A percentile compares a stretch with the other conserved stretches of the same genome.
phyloP scores from a whole-genome alignment of 1,139 yeast genomes.

The Suhomyces panamericanus region DNA sequence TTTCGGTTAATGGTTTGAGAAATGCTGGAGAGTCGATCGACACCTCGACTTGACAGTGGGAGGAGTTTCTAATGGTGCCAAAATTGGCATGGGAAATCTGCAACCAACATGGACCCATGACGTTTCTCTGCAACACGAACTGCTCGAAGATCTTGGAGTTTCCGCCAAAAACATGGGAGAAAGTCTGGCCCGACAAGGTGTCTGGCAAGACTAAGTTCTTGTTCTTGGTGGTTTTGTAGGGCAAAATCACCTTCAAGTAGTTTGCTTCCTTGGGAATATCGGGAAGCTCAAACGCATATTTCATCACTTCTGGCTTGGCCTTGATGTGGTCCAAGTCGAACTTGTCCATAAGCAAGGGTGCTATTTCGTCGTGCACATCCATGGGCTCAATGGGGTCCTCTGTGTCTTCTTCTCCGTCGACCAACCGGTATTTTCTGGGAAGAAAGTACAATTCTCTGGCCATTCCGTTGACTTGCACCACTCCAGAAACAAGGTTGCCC shows the following conservation, averaged over 20 bases:
- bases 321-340: slow-evolving; percentile 62
- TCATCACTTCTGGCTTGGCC: slow-evolving; percentile 70
- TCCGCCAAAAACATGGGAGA: slow-evolving; percentile 78
- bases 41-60: slow-evolving; percentile 82
- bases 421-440: slow-evolving; percentile 52
- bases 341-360: slow-evolving; percentile 61
- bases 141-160: slow-evolving; percentile 76
- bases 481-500: slow-evolving; percentile 66
- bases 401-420: slow-evolving; percentile 30
- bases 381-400: slow-evolving; percentile 44
- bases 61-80: slow-evolving; percentile 57
- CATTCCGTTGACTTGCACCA: slow-evolving; percentile 73
- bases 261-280: slow-evolving; percentile 79
- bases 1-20: slow-evolving; percentile 48
- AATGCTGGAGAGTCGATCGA: slow-evolving; percentile 52
- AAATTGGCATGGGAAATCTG: slow-evolving; percentile 68
- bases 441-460: slow-evolving; percentile 73
- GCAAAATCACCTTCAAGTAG: slow-evolving; percentile 76
- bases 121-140: slow-evolving; percentile 75
- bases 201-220: slow-evolving; percentile 54
- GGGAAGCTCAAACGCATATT: slow-evolving; percentile 86
- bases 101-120: slow-evolving; percentile 99
- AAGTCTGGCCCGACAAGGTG: slow-evolving; percentile 73
- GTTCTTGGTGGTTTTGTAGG: slow-evolving; percentile 62
- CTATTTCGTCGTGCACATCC: slow-evolving; percentile 79